These are phyloP conservation scores for Dendrobium chrysotoxum DNA, from an alignment of 106 monocot species.

Conservation along the genomic window DNA sequence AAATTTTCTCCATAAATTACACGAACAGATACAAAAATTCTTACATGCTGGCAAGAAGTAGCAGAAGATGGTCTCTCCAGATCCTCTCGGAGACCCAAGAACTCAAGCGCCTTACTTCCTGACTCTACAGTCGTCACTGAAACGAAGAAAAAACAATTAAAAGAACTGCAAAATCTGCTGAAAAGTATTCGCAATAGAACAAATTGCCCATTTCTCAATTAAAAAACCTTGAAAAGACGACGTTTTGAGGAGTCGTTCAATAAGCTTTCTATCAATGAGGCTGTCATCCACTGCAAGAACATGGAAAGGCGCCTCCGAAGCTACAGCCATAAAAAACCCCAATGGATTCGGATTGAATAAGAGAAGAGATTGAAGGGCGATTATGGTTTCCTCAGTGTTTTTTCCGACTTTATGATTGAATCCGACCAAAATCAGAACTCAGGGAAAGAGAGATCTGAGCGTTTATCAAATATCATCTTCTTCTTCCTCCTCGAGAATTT, in stretches of 20 bases:
- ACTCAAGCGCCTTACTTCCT: constrained; percentile 27
- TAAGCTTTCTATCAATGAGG: constrained; percentile 75
- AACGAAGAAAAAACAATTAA: not conserved
- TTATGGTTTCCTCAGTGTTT: not conserved
- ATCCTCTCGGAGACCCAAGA: constrained; percentile 15
- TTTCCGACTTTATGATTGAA: not conserved
- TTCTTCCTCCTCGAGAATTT: not conserved
- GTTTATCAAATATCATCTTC: not conserved
- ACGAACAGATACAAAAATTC: not conserved
- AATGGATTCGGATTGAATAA: not conserved
- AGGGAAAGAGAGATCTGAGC: not conserved
- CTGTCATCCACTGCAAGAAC: constrained; percentile 93
- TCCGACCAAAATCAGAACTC: not conserved
- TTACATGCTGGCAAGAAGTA: constrained; percentile 10
- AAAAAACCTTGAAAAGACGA: constrained; percentile 76
- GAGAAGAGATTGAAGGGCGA: not conserved
- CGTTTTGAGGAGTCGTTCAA: constrained; percentile 78
- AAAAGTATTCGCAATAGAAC: not conserved
- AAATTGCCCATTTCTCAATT: no score
- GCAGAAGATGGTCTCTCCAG: not conserved
- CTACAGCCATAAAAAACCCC: constrained; percentile 27
- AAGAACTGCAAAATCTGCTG: not conserved
- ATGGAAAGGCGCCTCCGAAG: constrained; percentile 45
- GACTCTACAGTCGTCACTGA: constrained; percentile 24
- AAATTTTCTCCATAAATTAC: not conserved